These are phyloP conservation scores for Arthrinium phaeospermum DNA, from an alignment of 2,329 filamentous ascomycete genomes.

Conservation along the genomic window DNA sequence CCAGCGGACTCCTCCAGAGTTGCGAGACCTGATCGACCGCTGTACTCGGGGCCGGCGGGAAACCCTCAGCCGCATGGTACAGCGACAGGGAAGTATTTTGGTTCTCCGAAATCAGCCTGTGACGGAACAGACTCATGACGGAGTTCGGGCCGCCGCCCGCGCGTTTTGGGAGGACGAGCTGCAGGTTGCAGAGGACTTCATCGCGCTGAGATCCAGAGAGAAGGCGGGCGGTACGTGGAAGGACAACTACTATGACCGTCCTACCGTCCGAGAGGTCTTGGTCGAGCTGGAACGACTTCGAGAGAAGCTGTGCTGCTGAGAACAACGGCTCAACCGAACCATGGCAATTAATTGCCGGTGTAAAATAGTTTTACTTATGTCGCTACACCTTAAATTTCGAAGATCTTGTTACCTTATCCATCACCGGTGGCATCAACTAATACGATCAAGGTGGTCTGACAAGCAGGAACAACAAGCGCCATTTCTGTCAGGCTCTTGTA, in stretches of 20 bases:
- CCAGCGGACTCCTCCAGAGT: conserved; percentile 48
- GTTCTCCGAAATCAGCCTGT: conserved; percentile 46
- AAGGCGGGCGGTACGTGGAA: conserved; percentile 50
- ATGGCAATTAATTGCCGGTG: background rate
- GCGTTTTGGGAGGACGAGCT: conserved; percentile 58
- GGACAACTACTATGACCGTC: conserved; percentile 56
- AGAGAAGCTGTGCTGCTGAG: background rate
- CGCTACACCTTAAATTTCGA: background rate
- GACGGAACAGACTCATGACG: conserved; percentile 41
- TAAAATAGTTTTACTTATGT: background rate
- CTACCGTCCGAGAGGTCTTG: conserved; percentile 52
- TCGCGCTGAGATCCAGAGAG: conserved; percentile 46
- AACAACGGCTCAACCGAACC: background rate
- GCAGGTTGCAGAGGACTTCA: conserved; percentile 52
- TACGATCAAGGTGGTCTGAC: background rate
- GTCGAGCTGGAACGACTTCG: conserved; percentile 30
- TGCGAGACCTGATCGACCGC: conserved; percentile 55
- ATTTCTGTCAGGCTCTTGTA: too few relatives aligned
- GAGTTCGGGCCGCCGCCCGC: conserved; percentile 41
- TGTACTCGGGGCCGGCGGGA: conserved; percentile 57
- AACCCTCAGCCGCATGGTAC: conserved; percentile 51
- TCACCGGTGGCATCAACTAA: background rate
- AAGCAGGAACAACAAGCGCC: too few relatives aligned
- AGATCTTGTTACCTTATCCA: background rate
- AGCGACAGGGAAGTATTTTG: conserved; percentile 52